Conservation (phyloP, 148 eudicot genomes). For the Rhododendron ferrugineum region DNA sequence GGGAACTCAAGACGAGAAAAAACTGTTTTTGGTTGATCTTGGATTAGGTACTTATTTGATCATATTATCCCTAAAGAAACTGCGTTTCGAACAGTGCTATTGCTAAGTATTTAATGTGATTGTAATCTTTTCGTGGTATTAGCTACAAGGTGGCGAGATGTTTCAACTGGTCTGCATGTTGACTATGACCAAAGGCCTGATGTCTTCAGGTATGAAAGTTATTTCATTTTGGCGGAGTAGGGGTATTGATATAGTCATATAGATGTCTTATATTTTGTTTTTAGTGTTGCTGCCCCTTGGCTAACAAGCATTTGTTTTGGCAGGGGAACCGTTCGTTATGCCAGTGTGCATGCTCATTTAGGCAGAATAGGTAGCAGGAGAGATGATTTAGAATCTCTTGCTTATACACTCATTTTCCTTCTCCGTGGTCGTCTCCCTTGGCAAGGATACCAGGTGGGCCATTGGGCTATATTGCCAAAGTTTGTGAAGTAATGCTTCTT, state of each 20-base stretch:
- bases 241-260: not conserved
- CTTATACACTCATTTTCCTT: slow-evolving; percentile 77
- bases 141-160: slow-evolving; percentile 72
- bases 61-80: not conserved
- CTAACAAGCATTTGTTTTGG: slow-evolving; percentile 11
- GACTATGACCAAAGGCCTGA: slow-evolving; percentile 83
- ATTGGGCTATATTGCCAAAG: not conserved
- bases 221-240: not conserved
- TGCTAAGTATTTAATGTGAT: slow-evolving; percentile 1
- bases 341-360: slow-evolving; percentile 87
- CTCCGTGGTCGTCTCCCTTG: slow-evolving; percentile 80
- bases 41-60: slow-evolving; percentile 55
- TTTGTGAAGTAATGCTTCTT: not conserved
- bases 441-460: slow-evolving; percentile 79
- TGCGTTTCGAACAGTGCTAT: not conserved
- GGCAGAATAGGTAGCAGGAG: slow-evolving; percentile 76
- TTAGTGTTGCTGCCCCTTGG: not conserved
- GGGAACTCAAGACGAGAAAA: slow-evolving; percentile 67
- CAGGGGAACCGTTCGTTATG: slow-evolving; percentile 89
- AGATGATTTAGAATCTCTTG: slow-evolving; percentile 88
- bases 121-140: slow-evolving; percentile 5
- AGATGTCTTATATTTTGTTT: not conserved
- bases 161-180: slow-evolving; percentile 46
- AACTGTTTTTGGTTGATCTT: slow-evolving; percentile 75
- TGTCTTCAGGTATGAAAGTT: slow-evolving; percentile 54